Conservation (phyloP, 2,329 filamentous ascomycete species). For the Colletotrichum tamarilloi region DNA sequence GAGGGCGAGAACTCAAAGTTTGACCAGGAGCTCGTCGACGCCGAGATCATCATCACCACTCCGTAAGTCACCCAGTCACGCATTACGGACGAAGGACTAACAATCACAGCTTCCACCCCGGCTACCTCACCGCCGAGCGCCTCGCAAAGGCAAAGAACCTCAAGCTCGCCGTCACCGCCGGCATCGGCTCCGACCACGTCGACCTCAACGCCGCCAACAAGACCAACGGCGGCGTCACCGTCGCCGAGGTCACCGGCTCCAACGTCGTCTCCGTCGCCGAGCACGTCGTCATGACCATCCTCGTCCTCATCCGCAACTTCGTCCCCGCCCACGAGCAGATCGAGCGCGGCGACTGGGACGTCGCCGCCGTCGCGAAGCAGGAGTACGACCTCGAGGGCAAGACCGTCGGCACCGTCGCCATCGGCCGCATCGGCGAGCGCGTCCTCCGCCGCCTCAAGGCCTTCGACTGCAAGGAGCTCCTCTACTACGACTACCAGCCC, state of each 20-base stretch:
- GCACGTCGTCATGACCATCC: slow-evolving; percentile 99
- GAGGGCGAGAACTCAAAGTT: slow-evolving; percentile 93
- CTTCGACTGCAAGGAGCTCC: slow-evolving; percentile 99
- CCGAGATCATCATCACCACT: slow-evolving; percentile 98
- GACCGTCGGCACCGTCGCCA: slow-evolving; percentile 96
- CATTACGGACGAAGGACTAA: neutral
- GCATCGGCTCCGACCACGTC: slow-evolving; percentile 98
- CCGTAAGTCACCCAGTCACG: slow-evolving; percentile 68
- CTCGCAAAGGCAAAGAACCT: slow-evolving; percentile 98
- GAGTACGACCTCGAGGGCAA: slow-evolving; percentile 98
- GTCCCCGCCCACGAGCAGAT: slow-evolving; percentile 97
- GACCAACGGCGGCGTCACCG: slow-evolving; percentile 97
- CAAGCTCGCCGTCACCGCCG: slow-evolving; percentile 95
- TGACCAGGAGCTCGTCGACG: slow-evolving; percentile 94
- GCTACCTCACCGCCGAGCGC: slow-evolving; percentile 96
- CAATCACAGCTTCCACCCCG: slow-evolving; percentile 86
- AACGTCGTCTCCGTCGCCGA: slow-evolving; percentile 99
- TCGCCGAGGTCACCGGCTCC: slow-evolving; percentile 96
- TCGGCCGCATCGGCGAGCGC: slow-evolving; percentile 97
- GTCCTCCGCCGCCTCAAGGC: slow-evolving; percentile 95
- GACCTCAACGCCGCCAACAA: slow-evolving; percentile 97
- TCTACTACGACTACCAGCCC: slow-evolving; percentile 99
- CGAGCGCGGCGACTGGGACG: slow-evolving; percentile 89
- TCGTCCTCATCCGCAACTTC: slow-evolving; percentile 96
- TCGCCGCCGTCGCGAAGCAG: slow-evolving; percentile 96